A percentile compares a stretch with the other conserved stretches of the same genome.
These are phyloP conservation scores for Kodamaea kaohsiungensis DNA, from an alignment of 805 yeast genomes.

Conservation along the genomic window DNA sequence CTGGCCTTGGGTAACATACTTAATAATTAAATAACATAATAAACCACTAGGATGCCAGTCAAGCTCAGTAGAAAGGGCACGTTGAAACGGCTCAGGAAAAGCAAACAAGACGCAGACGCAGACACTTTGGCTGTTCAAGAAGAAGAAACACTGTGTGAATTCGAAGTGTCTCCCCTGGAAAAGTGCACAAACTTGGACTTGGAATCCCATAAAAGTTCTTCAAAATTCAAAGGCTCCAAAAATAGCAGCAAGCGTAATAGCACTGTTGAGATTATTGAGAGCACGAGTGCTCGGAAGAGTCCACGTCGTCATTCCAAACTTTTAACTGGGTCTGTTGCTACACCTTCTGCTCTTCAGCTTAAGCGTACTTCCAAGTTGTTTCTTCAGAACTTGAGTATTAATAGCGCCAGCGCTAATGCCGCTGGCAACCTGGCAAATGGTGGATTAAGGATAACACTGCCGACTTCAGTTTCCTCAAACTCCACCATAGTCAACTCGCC, in stretches of 20 bases:
- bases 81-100: background rate
- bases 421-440: background rate
- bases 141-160: background rate
- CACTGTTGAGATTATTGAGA: constrained; percentile 1
- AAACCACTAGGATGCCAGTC: background rate
- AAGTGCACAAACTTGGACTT: background rate
- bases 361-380: background rate
- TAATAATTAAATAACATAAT: background rate
- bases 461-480: background rate
- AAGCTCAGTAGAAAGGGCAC: background rate
- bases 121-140: background rate
- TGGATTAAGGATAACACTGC: background rate
- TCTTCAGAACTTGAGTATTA: background rate
- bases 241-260: background rate
- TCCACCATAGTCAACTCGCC: constrained; percentile 7
- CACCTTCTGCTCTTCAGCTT: constrained; percentile 2
- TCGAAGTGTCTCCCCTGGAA: background rate
- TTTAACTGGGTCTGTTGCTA: background rate
- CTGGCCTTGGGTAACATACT: no score
- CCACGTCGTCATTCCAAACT: background rate
- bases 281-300: constrained; percentile 1
- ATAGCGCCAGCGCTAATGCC: background rate
- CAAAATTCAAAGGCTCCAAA: background rate
- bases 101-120: background rate
- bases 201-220: background rate